A percentile compares a stretch with the other conserved stretches of the same genome.
These are phyloP conservation scores for Fusarium irregulare DNA, from an alignment of 2,329 filamentous ascomycete genomes.

Conservation along the genomic window DNA sequence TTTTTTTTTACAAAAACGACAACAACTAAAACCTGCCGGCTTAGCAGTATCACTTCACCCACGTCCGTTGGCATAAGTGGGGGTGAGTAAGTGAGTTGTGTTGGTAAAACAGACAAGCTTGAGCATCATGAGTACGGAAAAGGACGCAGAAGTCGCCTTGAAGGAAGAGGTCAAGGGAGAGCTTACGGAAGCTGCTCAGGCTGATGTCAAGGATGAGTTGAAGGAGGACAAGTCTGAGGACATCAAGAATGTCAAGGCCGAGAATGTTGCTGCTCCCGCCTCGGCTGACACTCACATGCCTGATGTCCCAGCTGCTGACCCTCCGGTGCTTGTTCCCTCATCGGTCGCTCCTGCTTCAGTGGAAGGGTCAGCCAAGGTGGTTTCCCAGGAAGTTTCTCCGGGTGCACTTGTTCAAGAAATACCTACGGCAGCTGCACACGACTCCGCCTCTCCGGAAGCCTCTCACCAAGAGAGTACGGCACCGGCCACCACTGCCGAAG, in stretches of 20 bases:
- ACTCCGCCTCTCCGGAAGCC: neutral
- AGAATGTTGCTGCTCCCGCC: constrained; percentile 5
- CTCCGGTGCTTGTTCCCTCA: constrained; percentile 14
- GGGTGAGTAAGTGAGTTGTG: constrained; percentile 27
- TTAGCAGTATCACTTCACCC: constrained; percentile 4
- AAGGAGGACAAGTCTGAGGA: constrained; percentile 37
- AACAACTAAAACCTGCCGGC: neutral
- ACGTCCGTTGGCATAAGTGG: constrained; percentile 25
- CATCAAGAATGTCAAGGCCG: constrained; percentile 5
- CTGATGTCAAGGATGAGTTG: constrained; percentile 30
- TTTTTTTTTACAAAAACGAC: neutral
- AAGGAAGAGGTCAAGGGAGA: constrained; percentile 40
- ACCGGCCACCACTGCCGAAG: neutral
- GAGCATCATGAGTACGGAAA: constrained; percentile 39
- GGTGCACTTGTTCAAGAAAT: neutral
- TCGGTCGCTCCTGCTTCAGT: constrained; percentile 6
- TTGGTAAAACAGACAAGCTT: constrained; percentile 4
- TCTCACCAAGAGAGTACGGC: neutral
- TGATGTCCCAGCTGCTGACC: constrained; percentile 15
- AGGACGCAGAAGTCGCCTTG: constrained; percentile 41
- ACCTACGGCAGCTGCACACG: neutral
- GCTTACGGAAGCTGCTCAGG: constrained; percentile 22
- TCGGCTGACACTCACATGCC: constrained; percentile 23
- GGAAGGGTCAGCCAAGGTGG: constrained; percentile 1
- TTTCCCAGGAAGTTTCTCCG: constrained; percentile 10